A percentile compares a stretch with the other conserved stretches of the same genome.
Evolutionary conservation across 257 asterid genomes (phyloP).

Genomic region (Nemophila menziesii): DNA sequence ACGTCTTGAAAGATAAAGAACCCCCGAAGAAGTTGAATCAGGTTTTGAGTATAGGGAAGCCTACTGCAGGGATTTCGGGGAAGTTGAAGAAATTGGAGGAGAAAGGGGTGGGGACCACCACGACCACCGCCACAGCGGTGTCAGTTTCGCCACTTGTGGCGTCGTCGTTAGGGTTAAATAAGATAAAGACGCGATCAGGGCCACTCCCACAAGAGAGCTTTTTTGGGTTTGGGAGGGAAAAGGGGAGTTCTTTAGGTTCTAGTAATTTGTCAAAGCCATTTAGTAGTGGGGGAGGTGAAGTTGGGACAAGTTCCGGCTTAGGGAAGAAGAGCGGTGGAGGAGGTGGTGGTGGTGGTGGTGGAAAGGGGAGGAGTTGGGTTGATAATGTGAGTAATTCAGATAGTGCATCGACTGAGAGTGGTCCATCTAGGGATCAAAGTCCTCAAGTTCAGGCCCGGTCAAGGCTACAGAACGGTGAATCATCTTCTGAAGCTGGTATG

Average conservation of each 20-base stretch:
- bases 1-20: slow-evolving; percentile 32
- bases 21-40: slow-evolving; percentile 8
- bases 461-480: slow-evolving; percentile 61
- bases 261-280: slow-evolving; percentile 71
- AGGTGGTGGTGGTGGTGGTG: slow-evolving; percentile 13
- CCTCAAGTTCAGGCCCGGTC: slow-evolving; percentile 57
- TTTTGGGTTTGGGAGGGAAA: slow-evolving; percentile 61
- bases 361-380: slow-evolving; percentile 15
- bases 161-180: slow-evolving; percentile 86
- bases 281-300: slow-evolving; percentile 27
- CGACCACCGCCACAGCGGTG: slow-evolving; percentile 27
- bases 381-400: slow-evolving; percentile 60
- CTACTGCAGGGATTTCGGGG: slow-evolving; percentile 20
- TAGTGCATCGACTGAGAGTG: slow-evolving; percentile 58
- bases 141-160: slow-evolving; percentile 86
- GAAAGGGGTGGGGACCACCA: slow-evolving; percentile 19
- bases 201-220: slow-evolving; percentile 98
- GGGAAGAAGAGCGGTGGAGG: slow-evolving; percentile 23
- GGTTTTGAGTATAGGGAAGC: slow-evolving; percentile 20
- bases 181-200: slow-evolving; percentile 98
- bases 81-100: slow-evolving; percentile 35
- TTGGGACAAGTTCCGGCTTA: slow-evolving; percentile 14
- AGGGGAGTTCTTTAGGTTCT: slow-evolving; percentile 57
- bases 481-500: slow-evolving; percentile 78
- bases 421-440: slow-evolving; percentile 63